Conservation (phyloP, 768 basidiomycete species). For the Mycena latifolia region DNA sequence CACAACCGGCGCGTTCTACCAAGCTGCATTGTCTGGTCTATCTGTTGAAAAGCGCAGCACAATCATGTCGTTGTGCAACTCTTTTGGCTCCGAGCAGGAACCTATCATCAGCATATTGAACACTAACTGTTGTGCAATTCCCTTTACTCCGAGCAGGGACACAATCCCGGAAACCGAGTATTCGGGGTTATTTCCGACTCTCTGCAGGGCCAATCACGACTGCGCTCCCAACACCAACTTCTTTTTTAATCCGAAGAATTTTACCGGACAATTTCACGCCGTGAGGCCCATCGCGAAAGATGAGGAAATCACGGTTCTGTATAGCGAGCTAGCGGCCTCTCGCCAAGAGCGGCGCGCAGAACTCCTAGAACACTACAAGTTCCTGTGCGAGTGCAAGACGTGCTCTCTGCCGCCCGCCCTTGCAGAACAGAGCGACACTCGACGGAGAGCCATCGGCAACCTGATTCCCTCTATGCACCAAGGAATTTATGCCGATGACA, state of each 20-base stretch:
- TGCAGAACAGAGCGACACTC: slow-evolving; percentile 14
- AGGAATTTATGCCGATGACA: slow-evolving; percentile 18
- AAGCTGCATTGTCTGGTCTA: slow-evolving; percentile 18
- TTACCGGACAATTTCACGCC: slow-evolving; percentile 26
- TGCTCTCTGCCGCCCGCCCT: slow-evolving; percentile 14
- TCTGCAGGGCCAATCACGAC: slow-evolving; percentile 28
- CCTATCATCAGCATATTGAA: slow-evolving; percentile 21
- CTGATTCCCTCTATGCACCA: slow-evolving; percentile 24
- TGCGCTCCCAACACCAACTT: slow-evolving; percentile 27
- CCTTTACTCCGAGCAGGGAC: background rate
- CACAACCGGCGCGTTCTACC: slow-evolving; percentile 21
- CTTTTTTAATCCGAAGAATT: slow-evolving; percentile 19
- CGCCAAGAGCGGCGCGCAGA: slow-evolving; percentile 22
- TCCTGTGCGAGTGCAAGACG: slow-evolving; percentile 23
- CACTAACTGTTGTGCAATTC: slow-evolving; percentile 22
- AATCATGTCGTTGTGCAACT: slow-evolving; percentile 23
- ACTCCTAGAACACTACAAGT: slow-evolving; percentile 28
- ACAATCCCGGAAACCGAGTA: slow-evolving; percentile 17
- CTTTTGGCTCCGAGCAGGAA: slow-evolving; percentile 25
- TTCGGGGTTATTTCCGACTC: slow-evolving; percentile 19
- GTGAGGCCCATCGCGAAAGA: slow-evolving; percentile 17
- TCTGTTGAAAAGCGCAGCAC: slow-evolving; percentile 10
- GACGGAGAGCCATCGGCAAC: slow-evolving; percentile 19
- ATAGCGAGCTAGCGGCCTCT: slow-evolving; percentile 25
- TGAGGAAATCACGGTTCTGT: slow-evolving; percentile 29